phyloP scores from a whole-genome alignment of 1,284 basidiomycete species.

The Pyrrhoderma lamaoense region DNA sequence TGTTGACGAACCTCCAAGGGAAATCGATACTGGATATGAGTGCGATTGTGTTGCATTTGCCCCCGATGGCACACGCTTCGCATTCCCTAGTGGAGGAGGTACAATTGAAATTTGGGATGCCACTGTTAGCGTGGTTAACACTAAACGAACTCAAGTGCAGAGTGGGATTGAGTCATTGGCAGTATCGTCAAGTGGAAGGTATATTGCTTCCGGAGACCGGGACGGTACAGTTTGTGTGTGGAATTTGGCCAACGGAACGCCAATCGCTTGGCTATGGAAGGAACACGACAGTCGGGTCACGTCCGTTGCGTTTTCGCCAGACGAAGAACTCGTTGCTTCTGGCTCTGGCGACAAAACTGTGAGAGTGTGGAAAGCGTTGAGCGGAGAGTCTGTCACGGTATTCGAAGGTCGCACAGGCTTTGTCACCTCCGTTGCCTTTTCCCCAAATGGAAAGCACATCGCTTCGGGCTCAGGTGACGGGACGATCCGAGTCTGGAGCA shows the following conservation, averaged over 20 bases:
- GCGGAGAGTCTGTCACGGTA: background rate
- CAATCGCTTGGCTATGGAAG: background rate
- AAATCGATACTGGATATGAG: too few relatives aligned
- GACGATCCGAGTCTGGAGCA: constrained; percentile 4
- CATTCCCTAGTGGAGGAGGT: too few relatives aligned
- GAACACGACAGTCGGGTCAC: background rate
- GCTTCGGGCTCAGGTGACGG: constrained; percentile 1
- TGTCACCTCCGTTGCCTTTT: constrained; percentile 2
- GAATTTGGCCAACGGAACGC: background rate
- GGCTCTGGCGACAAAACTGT: background rate
- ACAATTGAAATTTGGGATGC: too few relatives aligned
- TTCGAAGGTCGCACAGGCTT: background rate
- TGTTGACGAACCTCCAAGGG: too few relatives aligned
- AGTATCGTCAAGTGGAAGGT: background rate
- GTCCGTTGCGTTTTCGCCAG: constrained; percentile 1
- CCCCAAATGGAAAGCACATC: constrained; percentile 1
- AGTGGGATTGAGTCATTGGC: background rate
- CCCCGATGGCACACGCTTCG: too few relatives aligned
- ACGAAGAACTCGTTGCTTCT: background rate
- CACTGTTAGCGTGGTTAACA: too few relatives aligned
- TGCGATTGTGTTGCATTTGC: too few relatives aligned
- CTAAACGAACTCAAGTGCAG: too few relatives aligned
- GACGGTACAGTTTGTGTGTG: background rate
- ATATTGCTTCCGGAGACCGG: background rate
- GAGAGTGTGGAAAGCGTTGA: background rate